Conservation (phyloP, 176 grass and related monocot genomes). For the Lolium multiflorum region DNA sequence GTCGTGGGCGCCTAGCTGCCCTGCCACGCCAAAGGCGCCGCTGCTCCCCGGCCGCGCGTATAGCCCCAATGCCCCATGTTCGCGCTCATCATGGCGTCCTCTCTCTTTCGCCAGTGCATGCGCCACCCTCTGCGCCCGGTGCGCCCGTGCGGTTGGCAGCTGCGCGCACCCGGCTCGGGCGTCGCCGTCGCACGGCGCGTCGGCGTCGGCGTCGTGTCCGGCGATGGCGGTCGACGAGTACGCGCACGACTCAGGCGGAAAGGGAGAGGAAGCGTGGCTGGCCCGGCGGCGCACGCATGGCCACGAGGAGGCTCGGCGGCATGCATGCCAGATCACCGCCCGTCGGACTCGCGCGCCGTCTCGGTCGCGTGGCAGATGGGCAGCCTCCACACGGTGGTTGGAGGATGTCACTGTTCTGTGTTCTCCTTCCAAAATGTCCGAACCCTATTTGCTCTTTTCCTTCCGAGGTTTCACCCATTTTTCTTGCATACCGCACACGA, state of each 20-base stretch:
- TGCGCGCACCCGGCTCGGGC: too few relatives aligned
- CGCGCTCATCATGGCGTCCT: not conserved
- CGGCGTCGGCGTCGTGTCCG: not conserved
- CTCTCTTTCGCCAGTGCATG: not conserved
- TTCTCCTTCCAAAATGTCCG: too few relatives aligned
- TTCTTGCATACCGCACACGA: too few relatives aligned
- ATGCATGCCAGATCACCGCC: conserved; percentile 2
- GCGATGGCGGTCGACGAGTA: too few relatives aligned
- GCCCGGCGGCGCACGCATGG: conserved; percentile 24
- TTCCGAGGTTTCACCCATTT: too few relatives aligned
- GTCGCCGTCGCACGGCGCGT: too few relatives aligned
- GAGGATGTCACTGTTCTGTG: conserved; percentile 3
- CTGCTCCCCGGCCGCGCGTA: not conserved
- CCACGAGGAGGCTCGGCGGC: conserved; percentile 27
- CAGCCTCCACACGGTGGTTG: not conserved
- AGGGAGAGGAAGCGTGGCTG: not conserved
- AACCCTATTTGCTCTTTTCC: too few relatives aligned
- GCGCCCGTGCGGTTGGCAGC: not conserved
- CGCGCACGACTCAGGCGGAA: not conserved
- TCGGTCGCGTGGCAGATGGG: not conserved
- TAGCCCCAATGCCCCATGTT: conserved; percentile 15
- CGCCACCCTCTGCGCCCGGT: not conserved
- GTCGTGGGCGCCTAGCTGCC: not conserved
- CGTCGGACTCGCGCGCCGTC: not conserved
- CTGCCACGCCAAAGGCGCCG: not conserved